These are phyloP conservation scores for Neopestalotiopsis clavispora DNA, from an alignment of 2,329 filamentous ascomycete genomes.

Conservation along the genomic window DNA sequence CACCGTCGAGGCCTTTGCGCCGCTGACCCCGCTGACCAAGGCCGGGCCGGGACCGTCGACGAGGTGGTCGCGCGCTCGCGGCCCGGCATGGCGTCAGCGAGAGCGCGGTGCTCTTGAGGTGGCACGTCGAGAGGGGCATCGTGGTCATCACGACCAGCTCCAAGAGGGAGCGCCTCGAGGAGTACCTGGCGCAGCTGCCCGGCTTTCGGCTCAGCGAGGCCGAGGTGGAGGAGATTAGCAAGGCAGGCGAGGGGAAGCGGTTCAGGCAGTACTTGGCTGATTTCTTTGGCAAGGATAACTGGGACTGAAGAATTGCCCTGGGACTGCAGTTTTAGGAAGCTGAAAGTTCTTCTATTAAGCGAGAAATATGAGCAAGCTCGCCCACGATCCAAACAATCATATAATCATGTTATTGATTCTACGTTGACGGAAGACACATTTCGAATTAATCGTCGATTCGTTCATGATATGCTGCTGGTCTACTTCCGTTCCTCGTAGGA, in stretches of 20 bases:
- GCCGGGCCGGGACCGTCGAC: constrained; percentile 56
- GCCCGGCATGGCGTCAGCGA: constrained; percentile 60
- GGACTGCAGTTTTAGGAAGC: too few species aligned
- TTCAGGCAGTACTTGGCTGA: constrained; percentile 28
- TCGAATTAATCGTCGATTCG: too few species aligned
- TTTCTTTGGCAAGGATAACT: constrained; percentile 1
- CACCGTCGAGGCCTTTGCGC: constrained; percentile 55
- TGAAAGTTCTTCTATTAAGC: too few species aligned
- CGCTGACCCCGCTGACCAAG: constrained; percentile 47
- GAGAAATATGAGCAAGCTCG: too few species aligned
- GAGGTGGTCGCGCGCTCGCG: constrained; percentile 52
- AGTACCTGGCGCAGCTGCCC: constrained; percentile 51
- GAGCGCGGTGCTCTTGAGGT: constrained; percentile 60
- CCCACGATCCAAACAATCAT: too few species aligned
- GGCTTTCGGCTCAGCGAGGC: constrained; percentile 60
- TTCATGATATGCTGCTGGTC: too few species aligned
- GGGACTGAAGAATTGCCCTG: background rate
- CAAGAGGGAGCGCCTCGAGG: constrained; percentile 59
- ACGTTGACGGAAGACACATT: too few species aligned
- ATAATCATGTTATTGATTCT: too few species aligned
- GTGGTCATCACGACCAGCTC: constrained; percentile 62
- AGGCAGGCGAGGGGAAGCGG: constrained; percentile 61
- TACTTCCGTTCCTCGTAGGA: background rate
- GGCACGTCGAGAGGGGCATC: constrained; percentile 62
- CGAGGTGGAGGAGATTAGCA: constrained; percentile 60